Base-by-base conservation (phyloP, 1,284 basidiomycete species). In the Cutaneotrichosporon cutaneum region DNA sequence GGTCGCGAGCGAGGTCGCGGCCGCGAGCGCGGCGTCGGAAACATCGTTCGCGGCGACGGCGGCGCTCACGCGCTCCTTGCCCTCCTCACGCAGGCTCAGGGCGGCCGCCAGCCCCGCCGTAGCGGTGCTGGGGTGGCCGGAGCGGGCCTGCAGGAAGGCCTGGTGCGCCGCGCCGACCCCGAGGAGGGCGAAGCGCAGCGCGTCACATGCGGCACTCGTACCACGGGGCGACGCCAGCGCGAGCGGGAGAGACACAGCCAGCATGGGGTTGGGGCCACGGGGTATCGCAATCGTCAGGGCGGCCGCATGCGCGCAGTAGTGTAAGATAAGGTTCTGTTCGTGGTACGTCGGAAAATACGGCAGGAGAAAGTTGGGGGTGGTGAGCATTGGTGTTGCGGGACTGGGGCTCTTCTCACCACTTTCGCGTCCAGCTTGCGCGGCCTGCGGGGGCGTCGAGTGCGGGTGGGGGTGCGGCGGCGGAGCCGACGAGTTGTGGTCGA, bases 221-320 rank as follows among this genome's bases (percentile, higher is more conserved):
- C 74, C 73, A n/a, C 76, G 64, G 2, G 76, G 79, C 22, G 73
- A 74, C 54, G 75, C 77, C 18, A 81, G 70, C 18, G 78, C 78
- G 24, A 81, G 71, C 11, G 80, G 80, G 8, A 81, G 70, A 58
- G 80, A 80, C 68, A 79, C 78, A 24, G 79, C 79, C 22, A 81
- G 73, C 70, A 81, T 79, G 2, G 80, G 80, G 64, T 81, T 81
- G 51, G 80, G 69, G 36, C 74, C 77, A 48, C 72, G 69, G 7
- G 78, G 80, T 24, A 81, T 77, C 51, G 80, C 80, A 78, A 81
- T 81, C 75, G 80, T 81, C 48, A 81, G 71, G 33, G 77, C 73
- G 18, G 79, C 77, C 26, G 76, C 77, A 55, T 79, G 77, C 36
- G 75, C 76, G 63, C 75, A 77, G 55, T 76, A 79, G 61, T 77